Conservation (phyloP, 2,329 filamentous ascomycete species). For the Plectosphaerella plurivora region DNA sequence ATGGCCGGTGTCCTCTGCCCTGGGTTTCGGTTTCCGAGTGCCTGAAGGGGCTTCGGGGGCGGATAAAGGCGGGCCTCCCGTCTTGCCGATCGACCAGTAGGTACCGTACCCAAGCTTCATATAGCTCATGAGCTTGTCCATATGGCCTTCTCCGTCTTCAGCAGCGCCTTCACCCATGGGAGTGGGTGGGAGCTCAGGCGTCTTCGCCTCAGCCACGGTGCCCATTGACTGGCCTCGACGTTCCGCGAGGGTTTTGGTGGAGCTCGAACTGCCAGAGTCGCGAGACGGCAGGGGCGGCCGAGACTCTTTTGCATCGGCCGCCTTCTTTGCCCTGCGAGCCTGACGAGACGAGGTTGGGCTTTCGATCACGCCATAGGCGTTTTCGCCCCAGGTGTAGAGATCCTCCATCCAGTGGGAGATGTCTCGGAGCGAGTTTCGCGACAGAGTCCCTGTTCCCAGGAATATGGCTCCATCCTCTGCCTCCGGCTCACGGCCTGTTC, state of each 20-base stretch:
- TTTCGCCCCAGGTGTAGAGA: conserved; percentile 76
- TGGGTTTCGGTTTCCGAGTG: neutral
- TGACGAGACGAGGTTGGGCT: conserved; percentile 66
- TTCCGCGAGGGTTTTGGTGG: conserved; percentile 10
- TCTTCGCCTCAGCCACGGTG: conserved; percentile 8
- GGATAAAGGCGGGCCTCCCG: neutral
- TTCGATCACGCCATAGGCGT: conserved; percentile 80
- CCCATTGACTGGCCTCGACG: conserved; percentile 10
- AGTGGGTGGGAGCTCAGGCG: neutral
- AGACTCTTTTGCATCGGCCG: neutral
- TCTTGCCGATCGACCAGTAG: conserved; percentile 47
- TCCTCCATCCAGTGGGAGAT: conserved; percentile 85
- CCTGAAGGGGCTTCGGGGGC: neutral
- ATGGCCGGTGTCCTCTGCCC: conserved; percentile 27
- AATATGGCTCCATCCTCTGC: conserved; percentile 84
- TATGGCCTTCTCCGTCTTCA: conserved; percentile 30
- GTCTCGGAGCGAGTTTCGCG: conserved; percentile 64
- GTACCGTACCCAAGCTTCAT: conserved; percentile 64
- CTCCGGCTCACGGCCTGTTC: conserved; percentile 61
- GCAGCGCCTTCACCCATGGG: conserved; percentile 1
- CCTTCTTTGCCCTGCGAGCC: conserved; percentile 33
- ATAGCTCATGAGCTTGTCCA: conserved; percentile 57
- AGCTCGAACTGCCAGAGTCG: neutral
- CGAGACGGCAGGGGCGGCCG: conserved; percentile 1
- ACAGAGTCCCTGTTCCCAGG: conserved; percentile 71